Evolutionary conservation across 768 basidiomycete genomes (phyloP).

Genomic region (Austroboletus festivus): DNA sequence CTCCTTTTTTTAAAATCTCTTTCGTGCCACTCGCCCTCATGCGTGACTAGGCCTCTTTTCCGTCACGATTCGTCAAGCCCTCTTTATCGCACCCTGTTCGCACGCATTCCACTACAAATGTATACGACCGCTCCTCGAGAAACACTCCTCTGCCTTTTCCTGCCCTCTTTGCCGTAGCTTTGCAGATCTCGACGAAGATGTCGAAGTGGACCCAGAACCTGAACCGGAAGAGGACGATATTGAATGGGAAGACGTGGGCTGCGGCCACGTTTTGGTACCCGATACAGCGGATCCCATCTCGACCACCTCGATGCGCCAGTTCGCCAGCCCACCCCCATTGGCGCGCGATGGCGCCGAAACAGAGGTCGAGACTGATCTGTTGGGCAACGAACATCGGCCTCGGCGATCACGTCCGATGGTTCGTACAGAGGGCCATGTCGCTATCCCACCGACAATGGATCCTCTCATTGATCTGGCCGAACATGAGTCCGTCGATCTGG

Average conservation of each 20-base stretch:
- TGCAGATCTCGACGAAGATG: conserved; percentile 93
- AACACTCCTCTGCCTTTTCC: conserved; percentile 90
- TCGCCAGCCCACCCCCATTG: conserved; percentile 22
- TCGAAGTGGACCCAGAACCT: conserved; percentile 60
- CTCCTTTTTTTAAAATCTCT: neutral
- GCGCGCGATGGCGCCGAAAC: conserved; percentile 33
- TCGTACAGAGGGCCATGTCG: conserved; percentile 28
- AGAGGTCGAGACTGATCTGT: conserved; percentile 29
- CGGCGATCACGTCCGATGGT: conserved; percentile 23
- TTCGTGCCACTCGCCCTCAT: neutral
- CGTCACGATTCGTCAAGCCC: conserved; percentile 90
- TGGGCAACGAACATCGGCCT: conserved; percentile 10
- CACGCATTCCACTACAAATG: conserved; percentile 98
- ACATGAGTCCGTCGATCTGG: conserved; percentile 15
- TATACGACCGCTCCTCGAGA: conserved; percentile 83
- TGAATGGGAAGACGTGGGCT: conserved; percentile 24
- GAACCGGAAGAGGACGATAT: conserved; percentile 29
- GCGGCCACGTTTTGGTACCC: neutral
- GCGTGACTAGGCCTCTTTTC: conserved; percentile 64
- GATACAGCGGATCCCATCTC: neutral
- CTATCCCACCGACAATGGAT: conserved; percentile 3
- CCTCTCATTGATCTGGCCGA: conserved; percentile 8
- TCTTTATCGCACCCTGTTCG: conserved; percentile 97
- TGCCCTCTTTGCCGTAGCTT: conserved; percentile 95
- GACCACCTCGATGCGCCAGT: conserved; percentile 10